Percentiles rank a stretch among this genome's conserved stretches.
Evolutionary conservation across 2,329 filamentous ascomycete genomes (phyloP).

Genomic region (Xylaria multiplex): DNA sequence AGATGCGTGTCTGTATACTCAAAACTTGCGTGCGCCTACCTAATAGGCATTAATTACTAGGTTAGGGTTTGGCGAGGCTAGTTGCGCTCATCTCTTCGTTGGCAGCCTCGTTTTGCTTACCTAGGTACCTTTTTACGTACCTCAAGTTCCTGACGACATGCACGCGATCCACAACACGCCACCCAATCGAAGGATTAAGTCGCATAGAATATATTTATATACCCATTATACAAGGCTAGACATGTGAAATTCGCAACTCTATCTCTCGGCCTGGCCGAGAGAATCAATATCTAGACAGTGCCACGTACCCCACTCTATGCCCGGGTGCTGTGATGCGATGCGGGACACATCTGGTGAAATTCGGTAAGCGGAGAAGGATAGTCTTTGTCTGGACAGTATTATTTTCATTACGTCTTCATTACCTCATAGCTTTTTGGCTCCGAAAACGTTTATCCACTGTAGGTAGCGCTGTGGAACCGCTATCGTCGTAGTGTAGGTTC

Average conservation of each 20-base stretch:
- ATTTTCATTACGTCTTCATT: conserved; percentile 49
- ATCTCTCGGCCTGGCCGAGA: not conserved
- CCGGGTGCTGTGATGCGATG: conserved; percentile 19
- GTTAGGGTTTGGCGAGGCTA: conserved; percentile 15
- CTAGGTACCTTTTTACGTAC: too few relatives aligned
- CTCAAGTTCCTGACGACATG: too few relatives aligned
- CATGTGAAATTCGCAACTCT: conserved; percentile 1
- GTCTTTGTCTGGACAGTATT: not conserved
- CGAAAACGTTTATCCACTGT: conserved; percentile 6
- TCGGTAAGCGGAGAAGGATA: conserved; percentile 20
- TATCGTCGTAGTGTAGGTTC: not conserved
- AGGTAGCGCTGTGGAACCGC: conserved; percentile 19
- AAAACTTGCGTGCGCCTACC: conserved; percentile 8
- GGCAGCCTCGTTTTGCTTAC: conserved; percentile 23
- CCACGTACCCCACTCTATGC: not conserved
- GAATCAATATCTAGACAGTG: not conserved
- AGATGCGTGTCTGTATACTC: not conserved
- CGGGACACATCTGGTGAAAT: conserved; percentile 27
- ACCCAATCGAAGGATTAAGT: not conserved
- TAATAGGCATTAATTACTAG: not conserved
- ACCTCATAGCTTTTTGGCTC: conserved; percentile 39
- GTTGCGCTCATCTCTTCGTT: conserved; percentile 5
- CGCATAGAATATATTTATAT: too few relatives aligned
- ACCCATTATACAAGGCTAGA: not conserved
- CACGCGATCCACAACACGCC: too few relatives aligned